phyloP scores from a whole-genome alignment of 108 stramenopile genomes.

The Fistulifera pelliculosa region DNA sequence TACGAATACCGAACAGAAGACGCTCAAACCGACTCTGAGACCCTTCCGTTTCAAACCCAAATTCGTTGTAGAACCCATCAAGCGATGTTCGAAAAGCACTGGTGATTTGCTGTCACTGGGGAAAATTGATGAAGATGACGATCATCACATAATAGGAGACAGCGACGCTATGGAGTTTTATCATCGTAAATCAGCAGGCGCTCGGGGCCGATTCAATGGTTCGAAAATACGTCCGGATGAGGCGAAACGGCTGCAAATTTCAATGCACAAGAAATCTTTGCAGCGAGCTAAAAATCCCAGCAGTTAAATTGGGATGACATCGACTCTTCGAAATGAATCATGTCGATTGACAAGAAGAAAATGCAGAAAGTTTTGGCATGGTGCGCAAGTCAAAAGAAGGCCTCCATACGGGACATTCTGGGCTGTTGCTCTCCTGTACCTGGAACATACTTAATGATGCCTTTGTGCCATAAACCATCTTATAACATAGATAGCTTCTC shows the following conservation, averaged over 20 bases:
- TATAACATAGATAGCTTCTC: no score
- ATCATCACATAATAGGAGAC: slow-evolving; percentile 47
- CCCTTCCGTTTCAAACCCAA: slow-evolving; percentile 15
- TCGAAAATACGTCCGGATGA: slow-evolving; percentile 70
- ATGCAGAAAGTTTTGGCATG: no score
- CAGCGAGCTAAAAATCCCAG: slow-evolving; percentile 23
- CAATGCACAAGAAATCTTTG: slow-evolving; percentile 62
- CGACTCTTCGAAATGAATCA: no score
- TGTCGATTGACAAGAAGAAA: no score
- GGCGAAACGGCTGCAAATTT: slow-evolving; percentile 69
- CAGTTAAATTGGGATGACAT: no score
- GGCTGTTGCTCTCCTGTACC: no score
- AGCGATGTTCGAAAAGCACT: slow-evolving; percentile 31
- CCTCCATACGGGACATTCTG: no score
- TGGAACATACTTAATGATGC: no score
- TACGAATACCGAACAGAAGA: neutral
- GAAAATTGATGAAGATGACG: slow-evolving; percentile 13
- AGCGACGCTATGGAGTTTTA: slow-evolving; percentile 73
- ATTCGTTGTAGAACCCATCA: slow-evolving; percentile 28
- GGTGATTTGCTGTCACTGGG: slow-evolving; percentile 27
- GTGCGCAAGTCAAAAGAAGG: no score
- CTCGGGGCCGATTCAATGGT: slow-evolving; percentile 41
- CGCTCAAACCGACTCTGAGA: neutral
- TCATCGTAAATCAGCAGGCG: slow-evolving; percentile 56
- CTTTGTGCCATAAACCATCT: no score